Evolutionary conservation across 2,329 filamentous ascomycete genomes (phyloP), one percentile per base, ranked within the genome.

Genomic region (Fusarium humuli): DNA sequence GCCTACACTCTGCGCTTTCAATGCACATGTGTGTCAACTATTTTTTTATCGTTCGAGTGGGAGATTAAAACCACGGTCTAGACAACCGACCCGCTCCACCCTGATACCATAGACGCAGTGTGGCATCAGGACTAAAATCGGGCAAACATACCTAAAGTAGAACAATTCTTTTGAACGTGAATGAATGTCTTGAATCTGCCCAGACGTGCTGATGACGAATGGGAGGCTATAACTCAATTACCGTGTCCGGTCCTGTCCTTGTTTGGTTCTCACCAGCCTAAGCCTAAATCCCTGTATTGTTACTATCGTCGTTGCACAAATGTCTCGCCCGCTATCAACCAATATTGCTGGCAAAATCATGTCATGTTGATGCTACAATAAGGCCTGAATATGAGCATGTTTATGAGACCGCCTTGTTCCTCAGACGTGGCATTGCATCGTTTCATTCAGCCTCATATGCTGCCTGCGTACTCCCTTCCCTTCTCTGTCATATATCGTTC

Each of bases 21-120:
- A 83, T 89, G 84, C 85, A 83, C 85, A 82, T 79, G 83, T 80
- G 82, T 86, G 87, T 88, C 82, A 88, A 87, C 84, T 87, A 86
- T 77, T 77, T 65, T 57, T 80, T 79, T 82, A 83, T 83, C 81
- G 81, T 83, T 88, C 86, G 85, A 79, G 86, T 89, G 87, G 87
- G 85, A 89, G 86, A 89, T 83, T 75, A 85, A 88, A 77, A 81
- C 80, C 79, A 84, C 79, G 87, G 87, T 86, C 87, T 89, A 89
- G 87, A 90, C 87, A 89, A 86, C 87, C 87, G 77, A 86, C 88
- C 87, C 85, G 82, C 84, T 90, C 87, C 87, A 89, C 87, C 87
- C 87, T 87, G 87, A 81, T 85, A 82, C 81, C 83, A 86, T 85
- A 81, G 83, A 86, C 65, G 71, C 62, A 72, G 83, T 88, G 85